Percentiles rank a stretch among this genome's conserved stretches.
These are phyloP conservation scores for Hypsizygus ulmarius DNA, from an alignment of 1,284 basidiomycete genomes.

Conservation along the genomic window DNA sequence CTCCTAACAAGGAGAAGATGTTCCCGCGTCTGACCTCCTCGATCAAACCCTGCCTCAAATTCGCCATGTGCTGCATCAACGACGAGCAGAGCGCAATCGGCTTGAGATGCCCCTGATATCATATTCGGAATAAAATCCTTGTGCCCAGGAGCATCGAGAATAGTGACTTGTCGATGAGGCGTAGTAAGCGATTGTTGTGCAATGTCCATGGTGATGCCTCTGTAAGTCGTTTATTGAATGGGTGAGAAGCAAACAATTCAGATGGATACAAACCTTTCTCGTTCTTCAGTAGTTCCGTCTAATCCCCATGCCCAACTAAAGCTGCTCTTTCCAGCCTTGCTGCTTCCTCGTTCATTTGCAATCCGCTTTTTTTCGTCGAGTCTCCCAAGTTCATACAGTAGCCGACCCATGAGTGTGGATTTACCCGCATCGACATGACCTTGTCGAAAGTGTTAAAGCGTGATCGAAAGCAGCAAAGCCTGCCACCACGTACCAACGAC, in stretches of 20 bases:
- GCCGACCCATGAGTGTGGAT: conserved; percentile 93
- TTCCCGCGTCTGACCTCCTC: conserved; percentile 96
- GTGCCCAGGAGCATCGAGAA: conserved; percentile 96
- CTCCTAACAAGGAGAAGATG: conserved; percentile 92
- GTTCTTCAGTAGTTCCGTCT: conserved; percentile 91
- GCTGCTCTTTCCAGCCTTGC: conserved; percentile 88
- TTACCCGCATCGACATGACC: conserved; percentile 99
- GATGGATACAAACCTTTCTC: conserved; percentile 68
- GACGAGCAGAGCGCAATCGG: conserved; percentile 94
- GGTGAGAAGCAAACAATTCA: background rate
- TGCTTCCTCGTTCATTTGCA: conserved; percentile 89
- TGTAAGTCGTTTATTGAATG: conserved; percentile 28
- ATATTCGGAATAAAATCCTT: conserved; percentile 98
- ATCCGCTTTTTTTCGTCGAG: conserved; percentile 83
- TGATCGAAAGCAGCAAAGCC: background rate
- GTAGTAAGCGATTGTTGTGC: conserved; percentile 84
- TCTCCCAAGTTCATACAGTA: conserved; percentile 90
- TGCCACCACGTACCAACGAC: conserved; percentile 76
- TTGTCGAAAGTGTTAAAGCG: conserved; percentile 28
- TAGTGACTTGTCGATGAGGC: conserved; percentile 77
- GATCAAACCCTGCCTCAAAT: conserved; percentile 94
- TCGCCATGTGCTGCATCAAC: conserved; percentile 89
- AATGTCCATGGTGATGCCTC: conserved; percentile 98
- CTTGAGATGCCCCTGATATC: conserved; percentile 98
- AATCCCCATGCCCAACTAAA: conserved; percentile 99